Evolutionary conservation across 257 asterid species (phyloP).

Genomic region (Nicotiana noctiflora): DNA sequence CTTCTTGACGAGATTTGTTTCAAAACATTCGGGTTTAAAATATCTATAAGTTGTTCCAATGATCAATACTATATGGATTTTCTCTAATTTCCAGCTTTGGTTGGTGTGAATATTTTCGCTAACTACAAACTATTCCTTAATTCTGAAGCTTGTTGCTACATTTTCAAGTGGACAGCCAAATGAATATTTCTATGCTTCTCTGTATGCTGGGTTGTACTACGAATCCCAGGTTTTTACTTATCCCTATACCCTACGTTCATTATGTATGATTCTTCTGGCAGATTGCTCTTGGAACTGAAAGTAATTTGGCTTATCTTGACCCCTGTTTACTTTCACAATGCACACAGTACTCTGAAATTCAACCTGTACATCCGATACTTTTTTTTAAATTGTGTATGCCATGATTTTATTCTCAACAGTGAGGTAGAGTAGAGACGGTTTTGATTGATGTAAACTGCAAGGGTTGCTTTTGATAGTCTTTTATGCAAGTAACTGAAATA

Average conservation of each 20-base stretch:
- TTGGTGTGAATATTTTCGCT: not conserved
- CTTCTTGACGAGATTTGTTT: not conserved
- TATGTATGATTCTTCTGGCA: not conserved
- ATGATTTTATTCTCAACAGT: not conserved
- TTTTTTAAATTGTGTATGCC: not conserved
- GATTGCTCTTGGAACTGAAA: not conserved
- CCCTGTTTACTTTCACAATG: not conserved
- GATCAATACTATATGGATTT: not conserved
- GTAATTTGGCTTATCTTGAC: not conserved
- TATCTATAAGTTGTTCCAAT: not conserved
- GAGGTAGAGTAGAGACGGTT: not conserved
- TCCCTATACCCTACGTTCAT: not conserved
- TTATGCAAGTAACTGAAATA: not conserved
- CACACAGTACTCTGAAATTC: not conserved
- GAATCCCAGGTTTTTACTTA: constrained; percentile 65
- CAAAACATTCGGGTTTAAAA: not conserved
- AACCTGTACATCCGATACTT: not conserved
- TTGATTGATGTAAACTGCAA: not conserved
- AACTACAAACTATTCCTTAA: constrained; percentile 11
- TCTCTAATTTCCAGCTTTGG: not conserved
- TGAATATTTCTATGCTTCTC: constrained; percentile 73
- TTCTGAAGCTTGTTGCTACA: constrained; percentile 52
- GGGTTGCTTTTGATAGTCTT: not conserved
- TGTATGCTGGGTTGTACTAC: constrained; percentile 79
- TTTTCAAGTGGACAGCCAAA: constrained; percentile 53